Base-by-base conservation (phyloP, 257 asterid species). In the Lavandula angustifolia region DNA sequence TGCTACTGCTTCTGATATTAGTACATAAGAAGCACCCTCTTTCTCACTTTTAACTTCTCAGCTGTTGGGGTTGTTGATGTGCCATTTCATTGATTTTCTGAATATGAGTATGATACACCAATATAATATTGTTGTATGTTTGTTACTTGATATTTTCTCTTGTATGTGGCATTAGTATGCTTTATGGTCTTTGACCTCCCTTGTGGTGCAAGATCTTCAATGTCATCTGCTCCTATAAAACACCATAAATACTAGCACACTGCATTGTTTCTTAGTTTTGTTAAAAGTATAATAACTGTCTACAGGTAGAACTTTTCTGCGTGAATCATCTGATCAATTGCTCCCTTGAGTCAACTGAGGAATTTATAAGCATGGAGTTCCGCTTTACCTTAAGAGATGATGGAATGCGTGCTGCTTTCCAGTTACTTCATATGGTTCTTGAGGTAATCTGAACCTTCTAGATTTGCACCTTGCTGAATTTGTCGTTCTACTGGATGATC, bases 351-450 rank as follows among this genome's bases (percentile, higher is more conserved):
- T 94, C 99, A 38, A 94, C 98, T 11, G 99, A 94, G 75, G 99
- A 94, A 81, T 94, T 90, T 76, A 88, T 94, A 70, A 88, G 98
- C 85, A 94, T 90, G 95, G 99, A 94, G 76, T 94, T 94, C 56
- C 95, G 98, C 50, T 94, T 94, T 76, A 90, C 98, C 61, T 77
- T 94, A 73, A 88, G 96, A 78, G 98, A 90, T 72, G 69, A 82
- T 74, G 99, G 98, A 37, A 94, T 94, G 99, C 88, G 87, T 69
- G 99, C 98, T 60, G 99, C 99, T 75, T 94, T 94, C 78, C 98
- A 94, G 83, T 83, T 94, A 65, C 99, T 94, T 77, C 99, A 94
- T 79, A 94, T 90, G 99, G 99, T 94, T 17, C 99, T 94, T 64
- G 91, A 94, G 99, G 99, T 94, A 84, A 76, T 57, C 17, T 29